A percentile compares a stretch with the other conserved stretches of the same genome.
phyloP scores from a whole-genome alignment of 2,329 filamentous ascomycete genomes.

The Trichoderma guizhouense region DNA sequence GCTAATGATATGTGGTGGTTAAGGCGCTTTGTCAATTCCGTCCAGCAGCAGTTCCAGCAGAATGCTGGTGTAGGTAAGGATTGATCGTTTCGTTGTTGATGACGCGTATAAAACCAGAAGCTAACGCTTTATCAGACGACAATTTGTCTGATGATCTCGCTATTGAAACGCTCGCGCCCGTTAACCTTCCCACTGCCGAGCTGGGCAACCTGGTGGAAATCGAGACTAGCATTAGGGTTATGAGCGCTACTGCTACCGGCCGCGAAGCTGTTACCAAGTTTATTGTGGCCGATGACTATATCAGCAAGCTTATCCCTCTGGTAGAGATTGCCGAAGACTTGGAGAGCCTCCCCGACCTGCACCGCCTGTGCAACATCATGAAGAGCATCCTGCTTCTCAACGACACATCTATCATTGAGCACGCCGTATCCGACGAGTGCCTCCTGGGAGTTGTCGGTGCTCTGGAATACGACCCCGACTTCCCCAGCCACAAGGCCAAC shows the following conservation, averaged over 20 bases:
- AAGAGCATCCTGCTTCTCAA: conserved; percentile 93
- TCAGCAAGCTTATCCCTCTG: conserved; percentile 78
- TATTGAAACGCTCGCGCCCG: conserved; percentile 67
- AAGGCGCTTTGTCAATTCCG: conserved; percentile 86
- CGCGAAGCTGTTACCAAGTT: conserved; percentile 86
- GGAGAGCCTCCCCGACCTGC: conserved; percentile 80
- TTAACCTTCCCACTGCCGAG: conserved; percentile 74
- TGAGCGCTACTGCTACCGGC: conserved; percentile 69
- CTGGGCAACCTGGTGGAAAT: conserved; percentile 82
- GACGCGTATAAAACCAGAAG: not conserved
- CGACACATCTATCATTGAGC: conserved; percentile 91
- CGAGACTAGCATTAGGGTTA: conserved; percentile 76
- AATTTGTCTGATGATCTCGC: conserved; percentile 80
- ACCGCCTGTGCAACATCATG: conserved; percentile 95
- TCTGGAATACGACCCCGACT: conserved; percentile 96
- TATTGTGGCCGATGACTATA: conserved; percentile 81
- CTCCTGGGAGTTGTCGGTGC: conserved; percentile 92
- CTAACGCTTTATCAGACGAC: conserved; percentile 59
- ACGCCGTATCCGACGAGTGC: conserved; percentile 84
- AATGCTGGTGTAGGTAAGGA: conserved; percentile 59
- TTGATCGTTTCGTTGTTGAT: not conserved
- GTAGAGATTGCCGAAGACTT: conserved; percentile 88
- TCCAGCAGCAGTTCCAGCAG: conserved; percentile 70
- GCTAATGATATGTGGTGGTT: conserved; percentile 4
- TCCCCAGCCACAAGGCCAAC: conserved; percentile 95